phyloP scores from a whole-genome alignment of 352 stramenopile genomes.

The Globisporangium recalcitrans region DNA sequence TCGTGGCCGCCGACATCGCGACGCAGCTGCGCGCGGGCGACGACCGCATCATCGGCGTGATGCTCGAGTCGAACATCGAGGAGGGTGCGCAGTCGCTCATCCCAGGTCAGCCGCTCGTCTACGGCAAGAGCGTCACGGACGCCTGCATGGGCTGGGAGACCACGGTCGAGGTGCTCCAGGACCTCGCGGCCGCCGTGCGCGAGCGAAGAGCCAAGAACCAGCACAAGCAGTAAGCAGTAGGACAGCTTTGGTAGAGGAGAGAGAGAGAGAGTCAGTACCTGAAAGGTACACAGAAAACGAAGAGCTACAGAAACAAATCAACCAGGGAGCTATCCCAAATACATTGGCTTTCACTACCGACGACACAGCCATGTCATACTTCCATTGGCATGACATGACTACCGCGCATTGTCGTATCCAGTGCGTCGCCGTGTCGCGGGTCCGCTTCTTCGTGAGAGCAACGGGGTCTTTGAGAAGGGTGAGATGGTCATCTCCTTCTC shows the following conservation, averaged over 20 bases:
- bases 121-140: conserved; percentile 89
- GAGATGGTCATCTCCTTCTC: conserved; percentile 40
- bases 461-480: conserved; percentile 58
- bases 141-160: conserved; percentile 87
- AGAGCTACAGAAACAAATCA: conserved; percentile 8
- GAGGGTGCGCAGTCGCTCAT: conserved; percentile 77
- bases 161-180: conserved; percentile 62
- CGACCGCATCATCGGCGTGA: conserved; percentile 78
- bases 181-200: conserved; percentile 72
- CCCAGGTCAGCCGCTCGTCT: conserved; percentile 70
- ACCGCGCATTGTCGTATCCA: conserved; percentile 60
- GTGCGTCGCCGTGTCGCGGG: conserved; percentile 30
- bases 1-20: conserved; percentile 64
- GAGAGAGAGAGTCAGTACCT: conserved; percentile 3
- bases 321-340: neutral
- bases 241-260: neutral
- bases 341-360: neutral
- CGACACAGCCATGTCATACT: too few relatives aligned
- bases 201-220: conserved; percentile 58
- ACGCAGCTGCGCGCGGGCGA: conserved; percentile 70
- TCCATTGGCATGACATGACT: too few relatives aligned
- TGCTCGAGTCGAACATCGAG: conserved; percentile 88
- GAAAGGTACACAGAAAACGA: neutral
- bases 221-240: conserved; percentile 11
- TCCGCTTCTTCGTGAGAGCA: conserved; percentile 42